Conservation (phyloP, 140 eudicot species). For the Oenanthe javanica region DNA sequence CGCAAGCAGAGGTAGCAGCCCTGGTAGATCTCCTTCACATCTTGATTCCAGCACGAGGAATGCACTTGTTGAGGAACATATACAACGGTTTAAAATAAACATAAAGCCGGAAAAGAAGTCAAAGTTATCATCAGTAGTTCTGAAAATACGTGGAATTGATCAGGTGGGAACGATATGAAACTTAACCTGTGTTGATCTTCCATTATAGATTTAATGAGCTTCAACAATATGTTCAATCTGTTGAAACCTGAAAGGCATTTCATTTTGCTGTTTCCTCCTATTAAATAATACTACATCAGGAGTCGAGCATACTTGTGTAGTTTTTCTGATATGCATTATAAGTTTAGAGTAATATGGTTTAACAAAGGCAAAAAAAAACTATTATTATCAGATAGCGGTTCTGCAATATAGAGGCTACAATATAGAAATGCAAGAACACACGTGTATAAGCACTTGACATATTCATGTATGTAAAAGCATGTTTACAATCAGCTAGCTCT, state of each 20-base stretch:
- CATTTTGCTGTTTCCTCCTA: neutral
- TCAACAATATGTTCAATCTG: neutral
- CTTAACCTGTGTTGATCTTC: neutral
- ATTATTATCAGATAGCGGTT: neutral
- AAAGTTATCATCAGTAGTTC: slow-evolving; percentile 86
- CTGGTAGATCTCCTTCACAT: slow-evolving; percentile 83
- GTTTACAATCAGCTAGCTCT: neutral
- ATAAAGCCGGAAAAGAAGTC: slow-evolving; percentile 92
- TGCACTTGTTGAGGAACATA: slow-evolving; percentile 56
- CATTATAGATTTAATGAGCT: neutral
- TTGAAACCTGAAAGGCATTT: neutral
- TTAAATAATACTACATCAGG: slow-evolving; percentile 16
- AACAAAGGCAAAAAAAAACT: neutral
- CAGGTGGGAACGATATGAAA: slow-evolving; percentile 36
- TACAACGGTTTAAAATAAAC: slow-evolving; percentile 78
- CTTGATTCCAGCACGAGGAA: slow-evolving; percentile 55
- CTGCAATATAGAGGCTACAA: neutral
- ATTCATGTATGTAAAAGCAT: neutral
- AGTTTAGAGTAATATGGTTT: neutral
- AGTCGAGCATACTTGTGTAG: slow-evolving; percentile 53
- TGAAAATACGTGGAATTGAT: slow-evolving; percentile 96
- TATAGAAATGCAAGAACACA: neutral
- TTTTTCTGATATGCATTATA: neutral
- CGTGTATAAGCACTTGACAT: neutral
- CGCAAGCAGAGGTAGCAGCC: slow-evolving; percentile 96